These are phyloP conservation scores for Backusella luteola DNA, from an alignment of 192 early-diverging fungal genomes.

Conservation along the genomic window DNA sequence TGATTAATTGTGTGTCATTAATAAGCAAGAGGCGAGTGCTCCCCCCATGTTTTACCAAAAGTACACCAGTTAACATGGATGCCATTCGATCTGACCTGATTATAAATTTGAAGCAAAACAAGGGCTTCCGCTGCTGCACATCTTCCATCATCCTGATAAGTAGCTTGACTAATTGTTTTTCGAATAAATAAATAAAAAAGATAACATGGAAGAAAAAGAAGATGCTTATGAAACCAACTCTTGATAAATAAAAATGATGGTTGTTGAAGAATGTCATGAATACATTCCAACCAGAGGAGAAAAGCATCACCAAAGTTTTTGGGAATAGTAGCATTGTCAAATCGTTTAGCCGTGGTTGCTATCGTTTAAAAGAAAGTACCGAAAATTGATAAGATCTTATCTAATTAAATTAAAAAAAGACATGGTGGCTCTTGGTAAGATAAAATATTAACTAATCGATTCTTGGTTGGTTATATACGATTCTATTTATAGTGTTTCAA, in stretches of 20 bases:
- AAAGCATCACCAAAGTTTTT: not conserved
- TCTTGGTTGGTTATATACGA: not conserved
- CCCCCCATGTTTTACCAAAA: not conserved
- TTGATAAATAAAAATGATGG: not conserved
- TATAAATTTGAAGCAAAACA: constrained; percentile 1
- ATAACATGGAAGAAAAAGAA: not conserved
- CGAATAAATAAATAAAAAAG: not conserved
- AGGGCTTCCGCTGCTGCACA: not conserved
- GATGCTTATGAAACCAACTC: not conserved
- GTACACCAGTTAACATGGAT: not conserved
- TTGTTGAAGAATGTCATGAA: not conserved
- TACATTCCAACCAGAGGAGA: not conserved
- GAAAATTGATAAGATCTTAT: not conserved
- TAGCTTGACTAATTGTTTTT: not conserved
- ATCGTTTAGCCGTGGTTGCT: not conserved
- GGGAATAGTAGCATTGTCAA: not conserved
- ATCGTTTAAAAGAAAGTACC: not conserved
- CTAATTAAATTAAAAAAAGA: not conserved
- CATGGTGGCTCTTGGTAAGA: not conserved
- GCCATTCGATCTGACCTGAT: not conserved
- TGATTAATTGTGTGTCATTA: not conserved
- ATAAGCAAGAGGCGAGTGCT: not conserved
- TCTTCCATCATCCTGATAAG: not conserved
- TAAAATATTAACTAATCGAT: not conserved
- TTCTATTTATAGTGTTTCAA: constrained; percentile 1